Evolutionary conservation across 139 green algal species (phyloP).

Genomic region (Picochlorum sp.): DNA sequence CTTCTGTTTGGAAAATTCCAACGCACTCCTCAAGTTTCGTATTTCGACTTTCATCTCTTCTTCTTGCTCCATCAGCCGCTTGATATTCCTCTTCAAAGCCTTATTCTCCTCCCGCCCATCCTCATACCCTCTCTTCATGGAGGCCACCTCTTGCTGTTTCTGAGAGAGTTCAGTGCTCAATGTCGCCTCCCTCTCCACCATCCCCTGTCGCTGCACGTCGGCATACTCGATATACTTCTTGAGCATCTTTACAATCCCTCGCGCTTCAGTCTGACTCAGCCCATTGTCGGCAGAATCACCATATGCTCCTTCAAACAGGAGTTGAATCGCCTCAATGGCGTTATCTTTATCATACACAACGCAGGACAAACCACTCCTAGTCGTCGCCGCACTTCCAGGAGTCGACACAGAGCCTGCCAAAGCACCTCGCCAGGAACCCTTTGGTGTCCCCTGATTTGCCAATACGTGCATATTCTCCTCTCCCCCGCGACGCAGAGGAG

Average conservation of each 20-base stretch:
- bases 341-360: slow-evolving; percentile 2
- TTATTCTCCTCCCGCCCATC: not conserved
- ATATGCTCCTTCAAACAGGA: not conserved
- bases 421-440: too few species aligned
- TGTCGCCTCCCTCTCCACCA: not conserved
- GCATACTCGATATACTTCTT: not conserved
- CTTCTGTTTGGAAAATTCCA: slow-evolving; percentile 1
- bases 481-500: too few species aligned
- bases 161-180: not conserved
- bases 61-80: not conserved
- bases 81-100: not conserved
- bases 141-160: not conserved
- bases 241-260: not conserved
- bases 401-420: too few species aligned
- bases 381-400: not conserved
- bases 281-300: not conserved
- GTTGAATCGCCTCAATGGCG: not conserved
- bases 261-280: not conserved
- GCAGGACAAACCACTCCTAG: not conserved
- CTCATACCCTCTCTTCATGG: not conserved
- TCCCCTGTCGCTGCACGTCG: not conserved
- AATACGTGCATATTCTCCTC: too few species aligned
- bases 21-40: not conserved
- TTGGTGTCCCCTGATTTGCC: too few species aligned
- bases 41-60: not conserved